Evolutionary conservation across 306 rosid species (phyloP).

Genomic region (Senna tora): DNA sequence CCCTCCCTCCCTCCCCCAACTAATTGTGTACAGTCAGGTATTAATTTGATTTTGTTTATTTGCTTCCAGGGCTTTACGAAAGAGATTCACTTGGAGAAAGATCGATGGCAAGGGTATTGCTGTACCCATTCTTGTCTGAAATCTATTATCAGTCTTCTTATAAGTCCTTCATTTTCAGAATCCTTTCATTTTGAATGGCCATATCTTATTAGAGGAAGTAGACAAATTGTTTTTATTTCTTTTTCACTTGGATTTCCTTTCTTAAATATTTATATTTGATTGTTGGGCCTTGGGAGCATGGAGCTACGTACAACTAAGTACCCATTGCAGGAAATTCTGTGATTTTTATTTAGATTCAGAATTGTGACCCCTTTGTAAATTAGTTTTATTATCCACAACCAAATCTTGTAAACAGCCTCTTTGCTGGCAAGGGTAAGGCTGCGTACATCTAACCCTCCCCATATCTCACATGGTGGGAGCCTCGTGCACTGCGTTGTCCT

Average conservation of each 20-base stretch:
- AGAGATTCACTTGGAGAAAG: conserved; percentile 93
- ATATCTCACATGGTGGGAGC: too few species aligned
- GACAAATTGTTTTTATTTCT: not conserved
- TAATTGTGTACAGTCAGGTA: conserved; percentile 3
- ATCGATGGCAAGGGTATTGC: conserved; percentile 94
- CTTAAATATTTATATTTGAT: not conserved
- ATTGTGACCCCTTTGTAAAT: conserved; percentile 6
- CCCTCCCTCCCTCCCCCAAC: conserved; percentile 5
- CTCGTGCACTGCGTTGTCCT: too few species aligned
- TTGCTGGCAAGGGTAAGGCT: too few species aligned
- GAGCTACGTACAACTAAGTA: not conserved
- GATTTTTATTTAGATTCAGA: conserved; percentile 15
- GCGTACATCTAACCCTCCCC: too few species aligned
- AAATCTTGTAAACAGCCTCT: too few species aligned
- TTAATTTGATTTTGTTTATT: conserved; percentile 29
- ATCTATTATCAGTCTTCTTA: conserved; percentile 26
- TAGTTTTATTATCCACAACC: conserved; percentile 3
- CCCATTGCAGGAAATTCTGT: not conserved
- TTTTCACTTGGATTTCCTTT: not conserved
- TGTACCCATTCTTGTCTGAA: conserved; percentile 30
- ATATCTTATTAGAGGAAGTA: not conserved
- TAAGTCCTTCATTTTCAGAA: conserved; percentile 27
- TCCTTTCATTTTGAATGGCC: not conserved
- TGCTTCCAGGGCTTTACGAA: conserved; percentile 83
- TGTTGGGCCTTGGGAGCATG: conserved; percentile 1